These are phyloP conservation scores for Cladosporium sp. DNA, from an alignment of 2,329 filamentous ascomycete species.

Conservation along the genomic window DNA sequence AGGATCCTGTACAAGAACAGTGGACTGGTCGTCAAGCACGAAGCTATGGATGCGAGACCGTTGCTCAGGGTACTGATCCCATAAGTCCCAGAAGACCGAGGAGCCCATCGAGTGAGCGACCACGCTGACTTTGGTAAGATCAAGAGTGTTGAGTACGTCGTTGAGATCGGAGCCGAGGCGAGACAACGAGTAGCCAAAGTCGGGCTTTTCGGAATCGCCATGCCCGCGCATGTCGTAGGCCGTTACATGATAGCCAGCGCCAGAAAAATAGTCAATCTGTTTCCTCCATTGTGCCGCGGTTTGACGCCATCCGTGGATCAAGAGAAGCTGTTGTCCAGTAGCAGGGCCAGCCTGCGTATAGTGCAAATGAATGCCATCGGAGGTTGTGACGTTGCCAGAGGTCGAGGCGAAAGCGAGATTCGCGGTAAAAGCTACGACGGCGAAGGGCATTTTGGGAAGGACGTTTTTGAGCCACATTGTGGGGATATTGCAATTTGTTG, in stretches of 20 bases:
- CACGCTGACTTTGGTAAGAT: neutral
- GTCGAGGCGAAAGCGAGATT: neutral
- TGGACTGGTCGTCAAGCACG: neutral
- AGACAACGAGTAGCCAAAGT: neutral
- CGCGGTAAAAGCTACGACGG: neutral
- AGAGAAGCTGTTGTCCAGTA: neutral
- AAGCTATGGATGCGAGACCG: neutral
- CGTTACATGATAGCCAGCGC: neutral
- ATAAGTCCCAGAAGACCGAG: neutral
- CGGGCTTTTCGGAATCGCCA: neutral
- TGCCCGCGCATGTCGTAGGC: neutral
- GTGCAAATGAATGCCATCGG: neutral
- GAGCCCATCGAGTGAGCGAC: neutral
- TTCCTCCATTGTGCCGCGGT: neutral
- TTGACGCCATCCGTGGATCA: neutral
- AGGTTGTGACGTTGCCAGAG: neutral
- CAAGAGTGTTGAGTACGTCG: neutral
- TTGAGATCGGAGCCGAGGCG: neutral
- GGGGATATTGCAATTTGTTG: neutral
- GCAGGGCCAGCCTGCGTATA: neutral
- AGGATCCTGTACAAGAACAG: neutral
- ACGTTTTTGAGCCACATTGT: neutral
- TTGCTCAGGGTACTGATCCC: neutral
- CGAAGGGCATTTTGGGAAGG: neutral
- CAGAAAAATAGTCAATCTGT: neutral